A percentile compares a stretch with the other conserved stretches of the same genome.
Evolutionary conservation across 2,329 filamentous ascomycete genomes (phyloP).

Genomic region (Colletotrichum agaves): DNA sequence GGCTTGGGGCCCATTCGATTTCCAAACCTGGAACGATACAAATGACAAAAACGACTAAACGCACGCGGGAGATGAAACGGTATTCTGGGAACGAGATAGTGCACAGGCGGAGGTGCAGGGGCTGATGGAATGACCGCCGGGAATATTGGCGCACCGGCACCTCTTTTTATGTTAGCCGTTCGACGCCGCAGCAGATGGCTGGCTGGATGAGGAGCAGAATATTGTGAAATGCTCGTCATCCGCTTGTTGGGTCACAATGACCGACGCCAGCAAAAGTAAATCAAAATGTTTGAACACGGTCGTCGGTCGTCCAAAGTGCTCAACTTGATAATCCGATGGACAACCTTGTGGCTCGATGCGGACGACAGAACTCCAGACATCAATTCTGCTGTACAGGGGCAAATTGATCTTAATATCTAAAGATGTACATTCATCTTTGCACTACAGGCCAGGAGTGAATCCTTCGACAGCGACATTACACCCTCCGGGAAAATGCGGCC

Average conservation of each 20-base stretch:
- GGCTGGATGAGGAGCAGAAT: conserved; percentile 60
- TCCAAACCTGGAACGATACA: conserved; percentile 27
- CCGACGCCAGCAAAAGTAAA: conserved; percentile 34
- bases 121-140: conserved; percentile 10
- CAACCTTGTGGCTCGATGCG: neutral
- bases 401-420: neutral
- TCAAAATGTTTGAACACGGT: conserved; percentile 12
- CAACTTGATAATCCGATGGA: too few relatives aligned
- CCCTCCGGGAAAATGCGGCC: conserved; percentile 56
- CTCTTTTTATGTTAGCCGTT: conserved; percentile 11
- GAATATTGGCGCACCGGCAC: conserved; percentile 1
- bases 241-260: conserved; percentile 20
- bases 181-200: conserved; percentile 33
- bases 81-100: conserved; percentile 14
- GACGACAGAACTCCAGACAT: neutral
- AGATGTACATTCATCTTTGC: neutral
- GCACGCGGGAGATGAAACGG: conserved; percentile 37
- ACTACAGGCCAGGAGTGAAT: conserved; percentile 46
- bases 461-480: conserved; percentile 62
- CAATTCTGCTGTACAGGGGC: too few relatives aligned
- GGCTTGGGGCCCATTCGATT: neutral
- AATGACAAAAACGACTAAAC: conserved; percentile 27
- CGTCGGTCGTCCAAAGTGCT: neutral
- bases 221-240: conserved; percentile 68
- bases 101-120: conserved; percentile 14